A percentile compares a stretch with the other conserved stretches of the same genome.
Evolutionary conservation across 2,329 filamentous ascomycete species (phyloP).

Genomic region (Capronia coronata): DNA sequence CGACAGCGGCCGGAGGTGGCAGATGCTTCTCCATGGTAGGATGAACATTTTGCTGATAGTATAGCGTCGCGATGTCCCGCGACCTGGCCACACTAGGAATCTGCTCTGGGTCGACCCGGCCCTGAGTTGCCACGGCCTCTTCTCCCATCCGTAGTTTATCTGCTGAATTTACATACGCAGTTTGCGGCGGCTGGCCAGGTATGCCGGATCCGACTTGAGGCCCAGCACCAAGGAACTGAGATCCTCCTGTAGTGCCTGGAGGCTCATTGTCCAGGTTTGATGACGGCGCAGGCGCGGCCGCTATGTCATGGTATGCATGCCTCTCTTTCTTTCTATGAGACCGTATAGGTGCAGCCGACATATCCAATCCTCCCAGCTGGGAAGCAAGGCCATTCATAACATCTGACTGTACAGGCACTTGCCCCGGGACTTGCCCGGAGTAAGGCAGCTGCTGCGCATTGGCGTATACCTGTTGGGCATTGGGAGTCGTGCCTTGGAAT

Average conservation of each 20-base stretch:
- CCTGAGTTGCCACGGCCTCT: slow-evolving; percentile 58
- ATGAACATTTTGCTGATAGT: slow-evolving; percentile 82
- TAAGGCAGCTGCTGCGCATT: slow-evolving; percentile 15
- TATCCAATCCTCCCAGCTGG: slow-evolving; percentile 71
- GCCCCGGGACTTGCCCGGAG: slow-evolving; percentile 5
- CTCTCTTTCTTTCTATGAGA: slow-evolving; percentile 79
- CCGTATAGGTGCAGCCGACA: slow-evolving; percentile 50
- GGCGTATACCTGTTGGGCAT: slow-evolving; percentile 15
- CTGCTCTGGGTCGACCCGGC: slow-evolving; percentile 79
- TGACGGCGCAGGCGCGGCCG: slow-evolving; percentile 55
- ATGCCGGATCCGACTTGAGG: slow-evolving; percentile 37
- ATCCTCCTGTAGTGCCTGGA: slow-evolving; percentile 2
- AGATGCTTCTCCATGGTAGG: slow-evolving; percentile 93
- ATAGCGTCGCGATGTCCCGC: slow-evolving; percentile 72
- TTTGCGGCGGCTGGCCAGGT: slow-evolving; percentile 26
- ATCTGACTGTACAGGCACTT: slow-evolving; percentile 16
- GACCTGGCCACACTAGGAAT: slow-evolving; percentile 85
- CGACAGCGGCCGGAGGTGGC: slow-evolving; percentile 78
- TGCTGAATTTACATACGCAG: slow-evolving; percentile 18
- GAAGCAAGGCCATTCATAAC: slow-evolving; percentile 39
- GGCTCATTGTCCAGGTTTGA: slow-evolving; percentile 3
- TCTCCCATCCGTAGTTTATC: slow-evolving; percentile 38
- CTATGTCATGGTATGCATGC: slow-evolving; percentile 84
- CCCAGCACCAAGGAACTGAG: slow-evolving; percentile 30
- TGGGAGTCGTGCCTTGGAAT: slow-evolving; percentile 10